Base-by-base conservation (phyloP, 73 alveolate species). In the Paraurostyla sp. region DNA sequence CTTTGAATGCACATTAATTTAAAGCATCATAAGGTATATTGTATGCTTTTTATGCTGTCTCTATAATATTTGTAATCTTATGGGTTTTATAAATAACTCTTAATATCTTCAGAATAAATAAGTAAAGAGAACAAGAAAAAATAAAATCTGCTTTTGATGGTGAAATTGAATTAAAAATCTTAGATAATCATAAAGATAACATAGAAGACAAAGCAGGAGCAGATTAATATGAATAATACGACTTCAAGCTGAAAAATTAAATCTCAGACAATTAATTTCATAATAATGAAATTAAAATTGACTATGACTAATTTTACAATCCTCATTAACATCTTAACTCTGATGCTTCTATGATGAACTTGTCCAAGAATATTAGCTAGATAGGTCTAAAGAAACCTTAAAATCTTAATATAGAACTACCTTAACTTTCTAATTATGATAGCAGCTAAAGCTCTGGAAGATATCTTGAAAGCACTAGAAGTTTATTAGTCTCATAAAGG, bases 381-480 rank as follows among this genome's bases (percentile, higher is more conserved):
- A 15, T 35, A 13, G 58, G 41, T 36, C 22, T 38, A 11, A 65
- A 65, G 58, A 65, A 65, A 38, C 42, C 58, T 65, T 35, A 25
- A 65, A 60, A 60, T 27, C 41, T 65, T 9, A 15, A 36, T 16
- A 65, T 65, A 18, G 82, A 65, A 3, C 35, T 65, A n/a, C 58
- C 56, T 35, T 22, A 7, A 35, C 23, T n/a, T n/a, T n/a, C 23
- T 38, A 38, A 22, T 9, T 65, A 38, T 40, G 82, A 65, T 9
- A 65, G 82, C 82, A 30, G 56, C 18, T 22, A 36, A 6, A 38
- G 60, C 36, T 7, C 59, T 13, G 46, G 82, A 9, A 65, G 82
- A 30, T 38, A 65, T 38, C 58, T 65, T 1, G 82, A 65, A 9
- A 65, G 82, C 23, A 65, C 82, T 18, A 33, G 82, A 65, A 40